These are phyloP conservation scores for Orbilia quercus DNA, from an alignment of 2,329 filamentous ascomycete genomes.

Conservation along the genomic window DNA sequence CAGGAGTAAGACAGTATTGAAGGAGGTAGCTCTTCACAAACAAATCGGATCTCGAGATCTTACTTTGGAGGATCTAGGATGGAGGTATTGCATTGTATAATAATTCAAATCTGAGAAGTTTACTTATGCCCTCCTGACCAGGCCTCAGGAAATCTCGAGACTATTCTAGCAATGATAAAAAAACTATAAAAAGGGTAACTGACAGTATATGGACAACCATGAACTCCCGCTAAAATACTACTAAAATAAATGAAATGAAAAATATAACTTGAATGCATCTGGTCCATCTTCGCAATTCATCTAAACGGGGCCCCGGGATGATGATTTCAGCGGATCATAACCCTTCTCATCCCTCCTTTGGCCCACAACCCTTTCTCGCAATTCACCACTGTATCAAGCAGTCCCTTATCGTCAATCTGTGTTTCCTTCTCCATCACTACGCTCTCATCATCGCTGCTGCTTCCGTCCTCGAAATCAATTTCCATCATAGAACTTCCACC, in stretches of 20 bases:
- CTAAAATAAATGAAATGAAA: constrained; percentile 2
- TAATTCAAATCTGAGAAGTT: no score
- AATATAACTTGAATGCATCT: no score
- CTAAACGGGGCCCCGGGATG: no score
- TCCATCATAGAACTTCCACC: constrained; percentile 29
- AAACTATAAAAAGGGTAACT: not conserved
- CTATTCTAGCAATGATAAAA: not conserved
- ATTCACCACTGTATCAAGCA: constrained; percentile 49
- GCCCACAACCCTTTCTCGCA: constrained; percentile 49
- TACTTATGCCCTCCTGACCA: not conserved
- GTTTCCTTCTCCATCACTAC: constrained; percentile 27
- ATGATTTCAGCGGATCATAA: constrained; percentile 43
- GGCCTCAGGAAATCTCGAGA: not conserved
- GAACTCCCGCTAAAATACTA: constrained; percentile 50
- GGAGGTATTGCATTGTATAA: no score
- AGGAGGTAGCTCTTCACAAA: no score
- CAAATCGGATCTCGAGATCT: no score
- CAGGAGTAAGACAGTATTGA: not conserved
- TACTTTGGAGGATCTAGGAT: no score
- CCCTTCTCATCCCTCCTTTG: constrained; percentile 44
- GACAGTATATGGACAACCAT: constrained; percentile 9
- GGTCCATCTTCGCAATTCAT: no score
- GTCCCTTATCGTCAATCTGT: constrained; percentile 53
- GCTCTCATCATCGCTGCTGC: constrained; percentile 23
- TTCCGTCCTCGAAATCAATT: constrained; percentile 51